Conservation (phyloP, 2,329 filamentous ascomycete species). For the Leptosphaerulina australis region DNA sequence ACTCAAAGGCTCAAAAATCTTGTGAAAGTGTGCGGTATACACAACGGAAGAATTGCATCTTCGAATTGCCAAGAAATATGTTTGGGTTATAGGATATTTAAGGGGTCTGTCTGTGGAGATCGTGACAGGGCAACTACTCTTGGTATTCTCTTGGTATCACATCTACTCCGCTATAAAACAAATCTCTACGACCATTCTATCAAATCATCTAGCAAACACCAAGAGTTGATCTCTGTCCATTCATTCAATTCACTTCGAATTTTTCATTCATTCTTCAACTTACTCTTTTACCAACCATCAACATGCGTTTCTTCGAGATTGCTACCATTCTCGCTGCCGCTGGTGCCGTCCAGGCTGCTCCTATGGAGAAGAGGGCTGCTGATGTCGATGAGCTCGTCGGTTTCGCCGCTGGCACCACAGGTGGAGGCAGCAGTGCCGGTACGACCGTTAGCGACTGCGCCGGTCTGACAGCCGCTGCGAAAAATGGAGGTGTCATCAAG, state of each 20-base stretch:
- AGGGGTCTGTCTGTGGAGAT: constrained; percentile 22
- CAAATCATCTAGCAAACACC: constrained; percentile 10
- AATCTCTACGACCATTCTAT: background rate
- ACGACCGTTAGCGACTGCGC: constrained; percentile 61
- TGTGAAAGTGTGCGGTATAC: constrained; percentile 12
- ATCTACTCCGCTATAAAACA: constrained; percentile 19
- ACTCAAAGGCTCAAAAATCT: constrained; percentile 1
- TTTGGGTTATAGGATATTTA: constrained; percentile 23
- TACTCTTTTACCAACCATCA: constrained; percentile 18
- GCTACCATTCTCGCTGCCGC: constrained; percentile 35
- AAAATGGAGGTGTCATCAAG: constrained; percentile 43
- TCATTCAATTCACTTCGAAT: constrained; percentile 19
- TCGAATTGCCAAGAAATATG: constrained; percentile 14
- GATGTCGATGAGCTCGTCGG: constrained; percentile 47
- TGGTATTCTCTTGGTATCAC: constrained; percentile 18
- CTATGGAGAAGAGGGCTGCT: constrained; percentile 37
- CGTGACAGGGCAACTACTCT: constrained; percentile 15
- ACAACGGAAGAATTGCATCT: constrained; percentile 22
- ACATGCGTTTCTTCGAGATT: constrained; percentile 38
- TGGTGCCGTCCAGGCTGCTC: constrained; percentile 30
- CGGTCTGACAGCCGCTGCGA: constrained; percentile 58
- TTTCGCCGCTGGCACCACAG: constrained; percentile 61
- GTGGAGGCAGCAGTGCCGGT: constrained; percentile 61
- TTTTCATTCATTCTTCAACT: constrained; percentile 17
- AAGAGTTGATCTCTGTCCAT: constrained; percentile 29